Percentiles rank a stretch among this genome's conserved stretches.
These are phyloP conservation scores for Pestalotiopsis sp. DNA, from an alignment of 2,329 filamentous ascomycete species.

Conservation along the genomic window DNA sequence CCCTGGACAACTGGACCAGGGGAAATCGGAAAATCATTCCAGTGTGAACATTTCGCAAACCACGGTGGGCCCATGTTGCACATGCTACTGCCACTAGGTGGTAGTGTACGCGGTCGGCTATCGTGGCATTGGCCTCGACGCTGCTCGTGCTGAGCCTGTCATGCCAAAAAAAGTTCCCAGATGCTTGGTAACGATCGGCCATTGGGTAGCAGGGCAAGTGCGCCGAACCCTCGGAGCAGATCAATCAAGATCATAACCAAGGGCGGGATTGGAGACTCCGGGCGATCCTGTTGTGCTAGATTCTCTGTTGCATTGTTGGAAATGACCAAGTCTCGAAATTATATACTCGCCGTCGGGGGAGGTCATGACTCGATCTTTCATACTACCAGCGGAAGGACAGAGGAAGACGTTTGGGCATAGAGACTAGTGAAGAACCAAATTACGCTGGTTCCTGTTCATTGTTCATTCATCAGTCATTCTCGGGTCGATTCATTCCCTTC, in stretches of 20 bases:
- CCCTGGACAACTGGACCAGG: neutral
- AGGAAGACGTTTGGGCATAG: no score
- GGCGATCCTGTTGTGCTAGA: neutral
- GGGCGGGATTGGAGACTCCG: neutral
- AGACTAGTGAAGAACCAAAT: no score
- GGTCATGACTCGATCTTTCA: no score
- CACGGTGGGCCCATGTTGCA: neutral
- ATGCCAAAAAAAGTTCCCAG: neutral
- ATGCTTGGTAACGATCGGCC: constrained; percentile 4
- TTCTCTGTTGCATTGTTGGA: no score
- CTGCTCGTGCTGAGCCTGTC: constrained; percentile 2
- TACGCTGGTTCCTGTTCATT: no score
- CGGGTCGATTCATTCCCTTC: neutral
- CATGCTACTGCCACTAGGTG: neutral
- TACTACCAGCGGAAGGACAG: no score
- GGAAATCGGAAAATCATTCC: neutral
- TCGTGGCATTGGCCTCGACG: neutral
- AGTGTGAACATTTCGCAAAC: neutral
- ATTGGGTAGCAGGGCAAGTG: neutral
- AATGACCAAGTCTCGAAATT: no score
- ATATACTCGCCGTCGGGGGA: no score
- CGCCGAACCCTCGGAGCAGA: neutral
- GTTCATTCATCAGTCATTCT: neutral
- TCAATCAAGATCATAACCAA: neutral
- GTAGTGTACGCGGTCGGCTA: neutral